Evolutionary conservation across 768 basidiomycete genomes (phyloP), one percentile per base, ranked within the genome.

Genomic region (Cystobasidium tubakii): DNA sequence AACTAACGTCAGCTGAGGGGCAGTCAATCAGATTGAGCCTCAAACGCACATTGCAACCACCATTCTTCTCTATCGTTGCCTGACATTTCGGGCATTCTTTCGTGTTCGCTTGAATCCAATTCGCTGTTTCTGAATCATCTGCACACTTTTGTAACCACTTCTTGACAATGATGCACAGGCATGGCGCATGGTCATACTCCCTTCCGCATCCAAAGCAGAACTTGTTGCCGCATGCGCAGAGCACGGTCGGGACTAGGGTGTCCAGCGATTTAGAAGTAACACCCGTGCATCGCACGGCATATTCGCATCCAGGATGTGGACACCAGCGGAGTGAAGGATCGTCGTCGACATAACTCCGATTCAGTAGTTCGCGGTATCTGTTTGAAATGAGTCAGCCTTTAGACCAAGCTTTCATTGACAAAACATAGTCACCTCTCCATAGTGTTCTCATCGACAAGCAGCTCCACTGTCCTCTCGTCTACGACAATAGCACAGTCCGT

Each of bases 91-190:
- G 85, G 81, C 96, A 99, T 82, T 99, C 96, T 84, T 99, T 98
- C 50, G 96, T 99, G 81, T 99, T 97, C 76, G 93, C 96, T 86
- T 91, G 92, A 84, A 99, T 92, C 96, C 96, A 99, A 81, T 99
- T 98, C 29, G 93, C 92, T 21, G 96, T 99, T 83, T 99, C 96
- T 76, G 89, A 91, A 80, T 99, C 96, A 81, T 99, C 96, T 64
- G 88, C 87, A 82, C 96, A 98, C 82, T 99, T 98, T 86, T 89
- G 91, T 79, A 94, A 82, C 96, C 96, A 99, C 84, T 92, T 86
- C 84, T 85, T 88, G 75, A 93, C 91, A 27, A 94, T 89, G 4
- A 82, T 84, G 81, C 96, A 99, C 62, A 96, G 85, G 54, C 96
- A 88, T 0, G 96, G 96, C 34, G 92, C 86, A 80, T 99, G 96